Evolutionary conservation across 257 asterid genomes (phyloP).

Genomic region (Solanum medicagineum): DNA sequence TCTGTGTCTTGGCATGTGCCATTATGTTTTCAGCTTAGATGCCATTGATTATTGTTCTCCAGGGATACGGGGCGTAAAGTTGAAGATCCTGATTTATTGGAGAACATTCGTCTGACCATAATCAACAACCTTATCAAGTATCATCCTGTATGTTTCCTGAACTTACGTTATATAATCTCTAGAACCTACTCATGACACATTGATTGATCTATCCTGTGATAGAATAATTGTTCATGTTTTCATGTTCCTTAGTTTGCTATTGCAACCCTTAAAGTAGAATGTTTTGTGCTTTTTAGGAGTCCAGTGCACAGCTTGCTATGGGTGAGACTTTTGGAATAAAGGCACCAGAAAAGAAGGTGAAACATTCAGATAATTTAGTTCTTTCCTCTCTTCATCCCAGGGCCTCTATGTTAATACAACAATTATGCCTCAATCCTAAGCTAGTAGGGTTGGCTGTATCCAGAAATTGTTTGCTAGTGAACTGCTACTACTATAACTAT

Average conservation of each 20-base stretch:
- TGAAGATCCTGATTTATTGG: slow-evolving; percentile 92
- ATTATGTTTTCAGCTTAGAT: neutral
- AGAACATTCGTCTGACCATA: slow-evolving; percentile 89
- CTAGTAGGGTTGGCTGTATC: neutral
- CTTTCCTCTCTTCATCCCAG: neutral
- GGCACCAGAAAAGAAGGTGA: slow-evolving; percentile 75
- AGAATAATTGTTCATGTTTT: neutral
- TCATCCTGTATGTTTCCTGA: slow-evolving; percentile 71
- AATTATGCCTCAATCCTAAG: neutral
- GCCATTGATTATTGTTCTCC: slow-evolving; percentile 3
- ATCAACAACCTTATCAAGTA: slow-evolving; percentile 82
- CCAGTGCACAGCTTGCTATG: slow-evolving; percentile 88
- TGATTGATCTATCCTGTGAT: neutral
- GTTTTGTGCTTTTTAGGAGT: slow-evolving; percentile 44
- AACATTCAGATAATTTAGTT: neutral
- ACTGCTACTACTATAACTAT: neutral
- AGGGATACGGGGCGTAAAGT: slow-evolving; percentile 84
- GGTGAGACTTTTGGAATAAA: slow-evolving; percentile 91
- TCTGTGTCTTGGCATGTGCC: neutral
- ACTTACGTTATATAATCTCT: neutral
- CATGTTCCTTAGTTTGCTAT: neutral
- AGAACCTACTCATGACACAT: neutral
- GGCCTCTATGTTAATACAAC: neutral
- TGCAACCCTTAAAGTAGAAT: neutral
- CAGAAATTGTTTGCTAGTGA: neutral